Base-by-base conservation (phyloP, 2,329 filamentous ascomycete species). In the Dothideomycetes sp. region DNA sequence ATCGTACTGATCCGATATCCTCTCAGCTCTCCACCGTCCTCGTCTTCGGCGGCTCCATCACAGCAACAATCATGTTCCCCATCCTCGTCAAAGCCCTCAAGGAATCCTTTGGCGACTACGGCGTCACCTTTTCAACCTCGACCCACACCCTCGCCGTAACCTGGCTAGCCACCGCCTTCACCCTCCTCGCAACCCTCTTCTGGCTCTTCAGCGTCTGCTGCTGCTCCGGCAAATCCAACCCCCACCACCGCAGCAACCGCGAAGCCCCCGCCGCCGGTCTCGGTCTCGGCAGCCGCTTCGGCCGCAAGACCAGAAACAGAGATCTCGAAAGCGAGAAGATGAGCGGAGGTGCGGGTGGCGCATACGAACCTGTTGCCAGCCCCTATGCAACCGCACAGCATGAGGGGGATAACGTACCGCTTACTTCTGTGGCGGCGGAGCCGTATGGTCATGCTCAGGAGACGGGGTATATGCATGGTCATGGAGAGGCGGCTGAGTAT, bases 201-300 rank as follows among this genome's bases (percentile, higher is more conserved):
- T 96, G 91, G 89, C 66, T 88, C 55, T 77, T 93, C 60, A 85
- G 79, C 61, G 75, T 83, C 54, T 96, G 89, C 80, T 96, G 88
- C 77, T 94, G 88, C 71, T 78, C 74, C 51, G 84, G 85, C 34
- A 69, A 72, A 51, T 69, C 64, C 40, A 63, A 66, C 19, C 67
- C 66, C 38, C 58, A 64, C 53, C 64, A 63, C 47, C 49, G 58
- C 45, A 57, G 56, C 38, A 63, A 66, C 46, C 51, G 56, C 33
- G 45, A 49, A 24, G 27, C 37, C 3, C 40, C 43, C n/a, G 36
- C 31, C 12, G 12, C 24, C 45, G 54, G 56, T 31, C 53, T 54
- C 37, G 53, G 55, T n/a, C 51, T 61, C 8, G 53, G 45, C 49
- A 49, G 14, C 52, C 52, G 41, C 51, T 48, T 8, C 42, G 52